A percentile compares a stretch with the other conserved stretches of the same genome.
Conservation (phyloP, 2,329 filamentous ascomycete species). For the Aspergillus tubingensis region DNA sequence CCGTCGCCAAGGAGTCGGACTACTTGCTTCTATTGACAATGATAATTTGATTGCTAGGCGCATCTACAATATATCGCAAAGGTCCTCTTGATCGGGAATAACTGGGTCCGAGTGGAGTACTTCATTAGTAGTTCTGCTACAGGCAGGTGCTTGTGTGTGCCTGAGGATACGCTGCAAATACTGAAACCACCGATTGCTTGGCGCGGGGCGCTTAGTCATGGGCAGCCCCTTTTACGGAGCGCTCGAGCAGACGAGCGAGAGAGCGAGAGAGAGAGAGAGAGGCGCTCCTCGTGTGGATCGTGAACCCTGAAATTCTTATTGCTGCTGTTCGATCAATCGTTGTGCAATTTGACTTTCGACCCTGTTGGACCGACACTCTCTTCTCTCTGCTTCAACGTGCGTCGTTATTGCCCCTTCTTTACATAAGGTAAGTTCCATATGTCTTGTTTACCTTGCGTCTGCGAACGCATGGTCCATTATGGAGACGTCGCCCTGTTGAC, state of each 20-base stretch:
- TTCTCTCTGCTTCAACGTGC: neutral
- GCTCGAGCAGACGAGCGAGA: conserved; percentile 5
- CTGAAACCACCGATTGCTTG: conserved; percentile 24
- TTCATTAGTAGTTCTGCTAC: no score
- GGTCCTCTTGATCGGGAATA: neutral
- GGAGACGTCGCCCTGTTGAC: conserved; percentile 16
- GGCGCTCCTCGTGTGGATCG: conserved; percentile 24
- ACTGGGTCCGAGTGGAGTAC: neutral
- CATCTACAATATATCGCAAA: no score
- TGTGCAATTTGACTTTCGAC: conserved; percentile 3
- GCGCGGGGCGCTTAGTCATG: conserved; percentile 34
- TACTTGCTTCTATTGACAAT: no score
- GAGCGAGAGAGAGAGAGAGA: conserved; percentile 2
- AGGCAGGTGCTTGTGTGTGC: neutral
- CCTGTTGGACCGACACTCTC: conserved; percentile 6
- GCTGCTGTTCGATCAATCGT: neutral
- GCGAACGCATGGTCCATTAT: conserved; percentile 10
- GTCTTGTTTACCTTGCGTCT: conserved; percentile 17
- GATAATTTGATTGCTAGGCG: no score
- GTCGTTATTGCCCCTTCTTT: neutral
- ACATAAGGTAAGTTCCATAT: conserved; percentile 17
- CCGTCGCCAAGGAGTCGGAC: no score
- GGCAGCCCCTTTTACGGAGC: conserved; percentile 40
- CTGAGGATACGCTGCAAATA: neutral
- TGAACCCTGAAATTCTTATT: conserved; percentile 20